Conservation (phyloP, 345 rosid species). For the Murraya koenigii region DNA sequence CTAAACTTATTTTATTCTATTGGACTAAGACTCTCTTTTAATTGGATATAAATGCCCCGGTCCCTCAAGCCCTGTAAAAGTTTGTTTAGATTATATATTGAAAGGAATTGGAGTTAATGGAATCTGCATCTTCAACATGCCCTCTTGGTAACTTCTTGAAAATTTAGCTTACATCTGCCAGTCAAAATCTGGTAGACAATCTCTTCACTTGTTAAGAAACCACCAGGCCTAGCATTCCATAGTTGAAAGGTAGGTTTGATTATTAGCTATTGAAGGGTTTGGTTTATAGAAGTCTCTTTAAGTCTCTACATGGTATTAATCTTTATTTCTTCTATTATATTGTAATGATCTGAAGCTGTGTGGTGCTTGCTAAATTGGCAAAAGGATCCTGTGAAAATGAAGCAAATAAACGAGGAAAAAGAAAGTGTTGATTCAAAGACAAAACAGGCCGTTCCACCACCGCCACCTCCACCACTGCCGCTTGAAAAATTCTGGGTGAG, state of each 20-base stretch:
- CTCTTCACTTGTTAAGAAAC: neutral
- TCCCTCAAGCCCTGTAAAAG: neutral
- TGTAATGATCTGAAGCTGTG: neutral
- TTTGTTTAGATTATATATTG: neutral
- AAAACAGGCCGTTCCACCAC: constrained; percentile 29
- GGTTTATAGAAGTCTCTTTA: neutral
- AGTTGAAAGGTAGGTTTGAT: constrained; percentile 64
- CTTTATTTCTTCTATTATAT: neutral
- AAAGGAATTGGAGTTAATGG: neutral
- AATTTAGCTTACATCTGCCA: constrained; percentile 33
- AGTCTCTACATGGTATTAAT: neutral
- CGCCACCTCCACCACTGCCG: constrained; percentile 54
- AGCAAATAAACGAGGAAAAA: constrained; percentile 34
- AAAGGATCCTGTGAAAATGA: constrained; percentile 26
- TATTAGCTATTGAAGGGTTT: constrained; percentile 22
- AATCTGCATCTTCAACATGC: neutral
- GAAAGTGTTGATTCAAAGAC: constrained; percentile 23
- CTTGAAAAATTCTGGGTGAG: constrained; percentile 39
- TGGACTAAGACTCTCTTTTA: neutral
- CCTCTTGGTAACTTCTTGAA: neutral
- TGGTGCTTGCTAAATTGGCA: neutral
- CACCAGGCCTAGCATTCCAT: neutral
- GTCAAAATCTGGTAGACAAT: constrained; percentile 22
- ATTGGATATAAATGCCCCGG: neutral
- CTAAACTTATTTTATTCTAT: neutral